Evolutionary conservation across 495 filamentous ascomycete species (phyloP).

Genomic region (Aspergillus ostianus): DNA sequence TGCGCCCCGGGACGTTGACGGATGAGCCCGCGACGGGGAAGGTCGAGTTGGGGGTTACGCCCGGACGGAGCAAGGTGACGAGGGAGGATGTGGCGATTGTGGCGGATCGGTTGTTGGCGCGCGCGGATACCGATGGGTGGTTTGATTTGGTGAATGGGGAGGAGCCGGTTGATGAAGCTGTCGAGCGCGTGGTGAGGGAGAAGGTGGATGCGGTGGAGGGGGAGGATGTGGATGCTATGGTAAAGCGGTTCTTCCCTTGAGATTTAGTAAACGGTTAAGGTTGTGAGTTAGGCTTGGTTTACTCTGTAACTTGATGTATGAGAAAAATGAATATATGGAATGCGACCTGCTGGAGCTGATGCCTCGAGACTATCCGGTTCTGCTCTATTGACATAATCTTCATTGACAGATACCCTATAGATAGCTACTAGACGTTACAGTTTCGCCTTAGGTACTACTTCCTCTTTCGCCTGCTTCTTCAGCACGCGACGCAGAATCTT

Average conservation of each 20-base stretch:
- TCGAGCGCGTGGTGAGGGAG: constrained; percentile 61
- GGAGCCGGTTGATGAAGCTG: constrained; percentile 57
- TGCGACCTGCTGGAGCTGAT: background rate
- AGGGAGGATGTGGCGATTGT: constrained; percentile 71
- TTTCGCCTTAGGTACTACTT: constrained; percentile 41
- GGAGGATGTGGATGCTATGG: constrained; percentile 57
- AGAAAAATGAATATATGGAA: background rate
- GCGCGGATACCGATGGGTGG: constrained; percentile 58
- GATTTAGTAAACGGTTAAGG: background rate
- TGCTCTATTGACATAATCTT: constrained; percentile 1
- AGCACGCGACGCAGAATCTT: constrained; percentile 82
- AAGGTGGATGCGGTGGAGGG: constrained; percentile 65
- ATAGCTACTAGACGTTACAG: constrained; percentile 25
- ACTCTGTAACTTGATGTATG: no score
- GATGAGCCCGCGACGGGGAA: constrained; percentile 56
- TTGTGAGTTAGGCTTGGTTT: no score
- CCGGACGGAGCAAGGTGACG: constrained; percentile 52
- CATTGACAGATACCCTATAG: background rate
- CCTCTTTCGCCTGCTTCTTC: constrained; percentile 53
- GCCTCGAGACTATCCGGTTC: background rate
- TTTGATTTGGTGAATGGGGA: constrained; percentile 61
- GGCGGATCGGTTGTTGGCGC: constrained; percentile 61
- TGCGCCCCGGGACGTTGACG: constrained; percentile 67
- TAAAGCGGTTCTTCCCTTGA: constrained; percentile 37
- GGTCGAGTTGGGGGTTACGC: constrained; percentile 65